phyloP scores from a whole-genome alignment of 441 rosid species.

The Kokia cookei region DNA sequence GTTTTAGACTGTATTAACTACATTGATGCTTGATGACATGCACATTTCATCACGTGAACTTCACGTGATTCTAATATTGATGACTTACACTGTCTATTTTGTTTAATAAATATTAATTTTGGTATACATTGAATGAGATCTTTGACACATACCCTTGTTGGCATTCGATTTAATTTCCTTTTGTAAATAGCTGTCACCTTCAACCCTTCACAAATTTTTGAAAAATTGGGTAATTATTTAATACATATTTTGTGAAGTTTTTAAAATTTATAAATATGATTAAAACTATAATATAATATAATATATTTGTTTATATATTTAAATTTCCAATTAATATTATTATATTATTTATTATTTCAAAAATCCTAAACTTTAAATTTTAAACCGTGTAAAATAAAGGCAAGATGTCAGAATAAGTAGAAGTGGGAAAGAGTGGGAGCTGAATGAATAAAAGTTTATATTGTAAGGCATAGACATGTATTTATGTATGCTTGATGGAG shows the following conservation, averaged over 20 bases:
- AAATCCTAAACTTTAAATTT: too few relatives aligned
- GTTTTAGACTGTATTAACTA: too few relatives aligned
- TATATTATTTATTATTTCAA: too few relatives aligned
- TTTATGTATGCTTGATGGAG: not conserved
- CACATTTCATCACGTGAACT: not conserved
- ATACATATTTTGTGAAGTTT: too few relatives aligned
- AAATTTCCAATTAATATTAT: too few relatives aligned
- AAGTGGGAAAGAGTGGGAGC: not conserved
- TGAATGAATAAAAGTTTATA: not conserved
- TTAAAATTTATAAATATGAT: too few relatives aligned
- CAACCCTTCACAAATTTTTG: not conserved
- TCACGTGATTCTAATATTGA: not conserved
- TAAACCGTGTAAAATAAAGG: not conserved
- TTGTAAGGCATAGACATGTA: not conserved
- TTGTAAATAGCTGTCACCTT: not conserved
- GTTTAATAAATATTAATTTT: not conserved
- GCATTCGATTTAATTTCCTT: not conserved
- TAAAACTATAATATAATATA: too few relatives aligned
- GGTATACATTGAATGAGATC: not conserved
- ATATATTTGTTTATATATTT: too few relatives aligned
- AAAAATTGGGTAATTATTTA: too few relatives aligned
- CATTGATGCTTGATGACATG: not conserved
- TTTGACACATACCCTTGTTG: not conserved
- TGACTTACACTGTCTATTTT: not conserved
- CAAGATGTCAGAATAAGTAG: not conserved